Base-by-base conservation (phyloP, 208 protist genomes). In the Leishmania guyanensis region DNA sequence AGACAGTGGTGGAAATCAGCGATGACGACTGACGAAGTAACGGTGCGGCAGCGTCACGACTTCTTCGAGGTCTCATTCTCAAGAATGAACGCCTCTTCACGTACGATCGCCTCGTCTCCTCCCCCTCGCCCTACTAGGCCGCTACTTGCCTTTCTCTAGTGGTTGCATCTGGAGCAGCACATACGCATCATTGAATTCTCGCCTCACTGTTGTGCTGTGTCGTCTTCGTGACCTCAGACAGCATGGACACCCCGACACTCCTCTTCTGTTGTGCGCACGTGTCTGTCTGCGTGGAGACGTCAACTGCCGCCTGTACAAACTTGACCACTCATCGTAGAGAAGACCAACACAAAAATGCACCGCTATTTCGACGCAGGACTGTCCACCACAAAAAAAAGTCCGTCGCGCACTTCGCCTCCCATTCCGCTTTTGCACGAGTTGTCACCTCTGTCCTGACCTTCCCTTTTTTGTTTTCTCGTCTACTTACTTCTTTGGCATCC, bases 1-100 rank as follows among this genome's bases (percentile, higher is more conserved):
- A 81, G 22, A 53, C 39, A 5, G 80, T 91, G 36, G 86, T 95
- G 60, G 88, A 94, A 46, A 88, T 93, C 50, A 93, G 87, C 81
- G 92, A 95, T 54, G 86, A 85, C 74, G 88, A 90, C 51, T 71
- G 79, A 75, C 2, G 51, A 22, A 64, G 64, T 77, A 64, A 12
- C 58, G n/a, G 8, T 26, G 70, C 50, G 20, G 50, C 48, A 62
- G 53, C 53, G 6, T 43, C 1, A 43, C 22, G 14, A 29, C 51
- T 46, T 54, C 22, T 5, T 33, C 29, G 22, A 64, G 0, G 26
- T 46, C n/a, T 50, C 26, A 6, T 12, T 16, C 20, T 46, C 26
- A 26, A 51, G 26, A 53, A 33, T 5, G 46, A 33, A 14, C 8
- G 2, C 36, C 39, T 1, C 26, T 51, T 48, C 6, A 53, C 22